Conservation (phyloP, 306 rosid genomes). For the Quercus bicolor region DNA sequence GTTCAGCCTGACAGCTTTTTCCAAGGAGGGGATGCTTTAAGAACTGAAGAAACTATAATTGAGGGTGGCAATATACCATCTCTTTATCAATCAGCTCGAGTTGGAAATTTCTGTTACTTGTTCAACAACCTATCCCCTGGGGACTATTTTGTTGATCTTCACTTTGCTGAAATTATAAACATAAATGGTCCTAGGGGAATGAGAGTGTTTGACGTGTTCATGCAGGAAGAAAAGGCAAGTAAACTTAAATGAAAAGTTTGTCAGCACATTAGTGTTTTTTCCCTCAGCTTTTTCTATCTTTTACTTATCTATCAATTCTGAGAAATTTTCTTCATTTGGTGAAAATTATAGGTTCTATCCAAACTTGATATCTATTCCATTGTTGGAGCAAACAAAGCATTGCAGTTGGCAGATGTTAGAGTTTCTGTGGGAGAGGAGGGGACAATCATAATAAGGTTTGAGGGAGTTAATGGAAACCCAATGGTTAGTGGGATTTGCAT, state of each 20-base stretch:
- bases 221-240: constrained; percentile 31
- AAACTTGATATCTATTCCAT: constrained; percentile 25
- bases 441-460: constrained; percentile 15
- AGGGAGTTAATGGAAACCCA: constrained; percentile 25
- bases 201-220: constrained; percentile 25
- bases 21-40: constrained; percentile 19
- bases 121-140: constrained; percentile 17
- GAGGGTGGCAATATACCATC: constrained; percentile 13
- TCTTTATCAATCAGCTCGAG: constrained; percentile 28
- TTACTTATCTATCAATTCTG: background rate
- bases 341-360: constrained; percentile 12
- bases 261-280: background rate
- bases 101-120: constrained; percentile 18
- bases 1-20: constrained; percentile 15
- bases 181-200: constrained; percentile 30
- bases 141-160: constrained; percentile 24
- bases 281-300: background rate
- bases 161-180: constrained; percentile 26
- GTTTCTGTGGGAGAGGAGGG: constrained; percentile 22
- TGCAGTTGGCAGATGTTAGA: constrained; percentile 12
- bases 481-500: constrained; percentile 24
- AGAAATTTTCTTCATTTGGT: background rate
- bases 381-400: constrained; percentile 26
- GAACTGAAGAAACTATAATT: constrained; percentile 19
- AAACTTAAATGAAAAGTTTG: background rate